These are phyloP conservation scores for Pleurotus citrinopileatus DNA, from an alignment of 768 basidiomycete genomes.

Conservation along the genomic window DNA sequence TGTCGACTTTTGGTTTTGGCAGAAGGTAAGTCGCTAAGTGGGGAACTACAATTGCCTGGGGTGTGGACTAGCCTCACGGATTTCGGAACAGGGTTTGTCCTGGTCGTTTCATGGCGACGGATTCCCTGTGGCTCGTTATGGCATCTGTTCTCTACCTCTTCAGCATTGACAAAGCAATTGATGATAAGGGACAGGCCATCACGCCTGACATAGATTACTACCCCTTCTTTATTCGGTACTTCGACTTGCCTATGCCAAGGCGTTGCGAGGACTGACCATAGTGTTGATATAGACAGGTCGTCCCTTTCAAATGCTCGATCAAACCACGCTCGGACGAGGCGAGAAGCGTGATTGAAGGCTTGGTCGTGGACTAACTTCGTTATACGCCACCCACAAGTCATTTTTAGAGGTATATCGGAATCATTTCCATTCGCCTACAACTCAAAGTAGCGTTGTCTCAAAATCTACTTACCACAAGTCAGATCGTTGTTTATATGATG, in stretches of 20 bases:
- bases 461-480: no score
- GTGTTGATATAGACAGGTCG: neutral
- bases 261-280: no score
- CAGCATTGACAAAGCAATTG: conserved; percentile 11
- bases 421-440: no score
- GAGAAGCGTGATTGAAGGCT: no score
- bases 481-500: no score
- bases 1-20: conserved; percentile 35
- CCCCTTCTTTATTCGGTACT: conserved; percentile 31
- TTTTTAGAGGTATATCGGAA: no score
- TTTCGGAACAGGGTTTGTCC: conserved; percentile 8
- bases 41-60: no score
- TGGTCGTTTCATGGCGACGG: conserved; percentile 8
- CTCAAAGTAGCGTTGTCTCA: no score
- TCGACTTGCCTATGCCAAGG: neutral
- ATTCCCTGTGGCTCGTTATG: conserved; percentile 2
- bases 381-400: no score
- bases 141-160: conserved; percentile 11
- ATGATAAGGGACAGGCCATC: conserved; percentile 8
- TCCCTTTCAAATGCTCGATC: conserved; percentile 8
- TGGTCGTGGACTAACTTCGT: no score
- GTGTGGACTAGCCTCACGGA: no score
- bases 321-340: conserved; percentile 1
- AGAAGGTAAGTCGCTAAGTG: neutral
- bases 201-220: conserved; percentile 26